phyloP scores from a whole-genome alignment of 2,329 filamentous ascomycete genomes.

The Metarhizium sp. region DNA sequence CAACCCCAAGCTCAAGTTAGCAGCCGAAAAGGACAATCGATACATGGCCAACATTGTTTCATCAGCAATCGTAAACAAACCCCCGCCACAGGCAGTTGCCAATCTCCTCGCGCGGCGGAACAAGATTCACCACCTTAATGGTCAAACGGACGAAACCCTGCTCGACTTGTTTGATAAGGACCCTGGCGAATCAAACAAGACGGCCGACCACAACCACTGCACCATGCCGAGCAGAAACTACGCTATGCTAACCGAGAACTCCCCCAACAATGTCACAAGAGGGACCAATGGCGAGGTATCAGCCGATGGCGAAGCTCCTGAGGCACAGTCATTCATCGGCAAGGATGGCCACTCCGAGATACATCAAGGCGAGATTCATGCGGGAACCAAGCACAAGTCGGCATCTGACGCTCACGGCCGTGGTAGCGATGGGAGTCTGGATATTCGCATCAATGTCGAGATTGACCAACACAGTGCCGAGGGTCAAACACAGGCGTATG shows the following conservation, averaged over 20 bases:
- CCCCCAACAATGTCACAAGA: slow-evolving; percentile 39
- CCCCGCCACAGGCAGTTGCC: slow-evolving; percentile 76
- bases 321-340: slow-evolving; percentile 23
- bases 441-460: slow-evolving; percentile 81
- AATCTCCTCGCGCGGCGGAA: slow-evolving; percentile 88
- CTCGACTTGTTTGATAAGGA: slow-evolving; percentile 88
- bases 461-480: slow-evolving; percentile 73
- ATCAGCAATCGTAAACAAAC: slow-evolving; percentile 92
- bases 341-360: slow-evolving; percentile 63
- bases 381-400: slow-evolving; percentile 70
- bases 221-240: slow-evolving; percentile 93
- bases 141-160: slow-evolving; percentile 81
- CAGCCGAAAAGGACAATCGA: slow-evolving; percentile 73
- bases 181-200: slow-evolving; percentile 69
- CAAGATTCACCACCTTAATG: slow-evolving; percentile 62
- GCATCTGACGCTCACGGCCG: slow-evolving; percentile 48
- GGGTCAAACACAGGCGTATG: slow-evolving; percentile 74
- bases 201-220: slow-evolving; percentile 64
- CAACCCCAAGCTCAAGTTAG: slow-evolving; percentile 67
- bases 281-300: slow-evolving; percentile 15
- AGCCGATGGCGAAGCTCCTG: slow-evolving; percentile 10
- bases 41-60: slow-evolving; percentile 95
- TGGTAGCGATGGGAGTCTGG: slow-evolving; percentile 53
- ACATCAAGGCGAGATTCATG: slow-evolving; percentile 65
- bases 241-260: slow-evolving; percentile 82